Conservation (phyloP, 2,329 filamentous ascomycete genomes). For the Rhynchosporium secalis region DNA sequence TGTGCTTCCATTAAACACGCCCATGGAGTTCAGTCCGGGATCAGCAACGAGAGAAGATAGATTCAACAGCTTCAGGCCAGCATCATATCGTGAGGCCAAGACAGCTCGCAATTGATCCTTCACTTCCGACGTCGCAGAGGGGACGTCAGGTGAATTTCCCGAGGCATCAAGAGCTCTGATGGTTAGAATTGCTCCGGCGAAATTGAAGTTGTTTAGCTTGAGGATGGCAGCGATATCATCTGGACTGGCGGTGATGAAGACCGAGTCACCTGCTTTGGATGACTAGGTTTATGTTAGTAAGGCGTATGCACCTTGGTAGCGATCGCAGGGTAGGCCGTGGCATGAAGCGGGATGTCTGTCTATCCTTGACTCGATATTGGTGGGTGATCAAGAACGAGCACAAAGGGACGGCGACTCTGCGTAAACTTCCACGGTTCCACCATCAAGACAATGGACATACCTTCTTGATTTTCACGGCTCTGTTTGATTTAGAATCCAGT, state of each 20-base stretch:
- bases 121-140: slow-evolving; percentile 55
- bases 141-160: slow-evolving; percentile 31
- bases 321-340: slow-evolving; percentile 35
- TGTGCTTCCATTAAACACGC: slow-evolving; percentile 67
- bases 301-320: slow-evolving; percentile 41
- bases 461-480: slow-evolving; percentile 68
- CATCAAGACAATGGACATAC: slow-evolving; percentile 62
- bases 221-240: slow-evolving; percentile 64
- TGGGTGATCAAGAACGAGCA: slow-evolving; percentile 45
- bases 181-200: slow-evolving; percentile 63
- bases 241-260: slow-evolving; percentile 66
- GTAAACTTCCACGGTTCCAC: slow-evolving; percentile 41
- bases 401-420: slow-evolving; percentile 42
- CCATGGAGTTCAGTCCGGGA: slow-evolving; percentile 67
- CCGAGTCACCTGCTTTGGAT: slow-evolving; percentile 65
- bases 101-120: slow-evolving; percentile 69
- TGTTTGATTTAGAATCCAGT: slow-evolving; percentile 47
- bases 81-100: slow-evolving; percentile 72
- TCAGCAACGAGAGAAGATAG: slow-evolving; percentile 78
- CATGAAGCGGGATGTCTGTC: slow-evolving; percentile 30
- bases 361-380: slow-evolving; percentile 35
- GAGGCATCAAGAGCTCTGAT: slow-evolving; percentile 48
- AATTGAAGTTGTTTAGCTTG: slow-evolving; percentile 67
- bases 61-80: slow-evolving; percentile 72
- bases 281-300: slow-evolving; percentile 72